Evolutionary conservation across 805 yeast genomes (phyloP).

Genomic region (Yamadazyma akitaensis): DNA sequence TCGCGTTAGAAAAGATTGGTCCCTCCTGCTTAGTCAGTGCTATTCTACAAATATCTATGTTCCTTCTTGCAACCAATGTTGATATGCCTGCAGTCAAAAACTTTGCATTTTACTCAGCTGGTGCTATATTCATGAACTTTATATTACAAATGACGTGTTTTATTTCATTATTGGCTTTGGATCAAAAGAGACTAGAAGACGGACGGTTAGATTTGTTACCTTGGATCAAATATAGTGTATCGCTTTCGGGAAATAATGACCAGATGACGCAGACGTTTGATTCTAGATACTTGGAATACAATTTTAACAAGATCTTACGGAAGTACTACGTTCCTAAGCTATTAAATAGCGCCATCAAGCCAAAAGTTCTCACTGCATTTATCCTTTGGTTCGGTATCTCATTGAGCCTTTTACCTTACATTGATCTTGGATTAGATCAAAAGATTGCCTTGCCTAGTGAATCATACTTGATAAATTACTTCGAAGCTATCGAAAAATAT

Average conservation of each 20-base stretch:
- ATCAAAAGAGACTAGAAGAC: slow-evolving; percentile 58
- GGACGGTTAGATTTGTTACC: slow-evolving; percentile 62
- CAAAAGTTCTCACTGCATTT: slow-evolving; percentile 52
- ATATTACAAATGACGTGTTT: slow-evolving; percentile 78
- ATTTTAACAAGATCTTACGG: slow-evolving; percentile 37
- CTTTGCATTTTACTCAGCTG: slow-evolving; percentile 88
- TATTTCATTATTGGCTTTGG: slow-evolving; percentile 65
- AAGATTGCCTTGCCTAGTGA: slow-evolving; percentile 80
- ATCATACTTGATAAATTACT: slow-evolving; percentile 80
- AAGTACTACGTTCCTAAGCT: slow-evolving; percentile 59
- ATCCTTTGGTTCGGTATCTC: slow-evolving; percentile 65
- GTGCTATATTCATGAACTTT: slow-evolving; percentile 77
- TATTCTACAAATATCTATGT: slow-evolving; percentile 73
- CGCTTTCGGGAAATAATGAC: slow-evolving; percentile 9
- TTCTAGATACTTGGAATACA: slow-evolving; percentile 15
- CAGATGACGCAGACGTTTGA: background rate
- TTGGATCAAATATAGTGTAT: slow-evolving; percentile 37
- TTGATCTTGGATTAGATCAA: slow-evolving; percentile 84
- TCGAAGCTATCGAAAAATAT: slow-evolving; percentile 67
- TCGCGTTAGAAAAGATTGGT: slow-evolving; percentile 70
- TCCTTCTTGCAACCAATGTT: slow-evolving; percentile 73
- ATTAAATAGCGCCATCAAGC: slow-evolving; percentile 44
- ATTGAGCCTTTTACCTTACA: slow-evolving; percentile 61
- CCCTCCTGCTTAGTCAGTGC: slow-evolving; percentile 84
- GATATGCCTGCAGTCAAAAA: slow-evolving; percentile 95